These are phyloP conservation scores for Dryas alaskensis DNA, from an alignment of 306 rosid species.

Conservation along the genomic window DNA sequence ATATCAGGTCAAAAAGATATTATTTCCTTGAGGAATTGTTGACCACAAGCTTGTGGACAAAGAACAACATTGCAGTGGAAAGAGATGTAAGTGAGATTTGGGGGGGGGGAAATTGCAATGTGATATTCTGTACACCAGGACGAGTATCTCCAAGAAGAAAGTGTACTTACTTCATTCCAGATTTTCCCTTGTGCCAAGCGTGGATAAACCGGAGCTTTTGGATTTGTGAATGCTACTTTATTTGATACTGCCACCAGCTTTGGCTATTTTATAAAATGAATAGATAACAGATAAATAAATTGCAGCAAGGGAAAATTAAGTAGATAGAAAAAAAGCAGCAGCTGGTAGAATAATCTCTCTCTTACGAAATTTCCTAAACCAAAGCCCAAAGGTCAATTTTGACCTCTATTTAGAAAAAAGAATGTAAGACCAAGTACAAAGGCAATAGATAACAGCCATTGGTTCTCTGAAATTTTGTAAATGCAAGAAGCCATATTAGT, in stretches of 20 bases:
- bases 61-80: slow-evolving; percentile 19
- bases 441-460: not conserved
- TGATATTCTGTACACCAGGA: slow-evolving; percentile 14
- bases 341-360: not conserved
- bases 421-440: not conserved
- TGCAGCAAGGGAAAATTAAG: not conserved
- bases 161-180: slow-evolving; percentile 76
- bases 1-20: slow-evolving; percentile 12
- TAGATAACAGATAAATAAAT: not conserved
- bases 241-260: slow-evolving; percentile 70
- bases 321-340: not conserved
- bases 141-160: slow-evolving; percentile 1
- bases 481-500: not conserved
- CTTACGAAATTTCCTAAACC: not conserved
- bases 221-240: slow-evolving; percentile 61
- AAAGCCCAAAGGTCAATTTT: not conserved
- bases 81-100: slow-evolving; percentile 4
- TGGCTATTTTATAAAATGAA: slow-evolving; percentile 49
- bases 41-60: not conserved
- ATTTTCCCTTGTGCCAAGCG: slow-evolving; percentile 87
- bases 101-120: not conserved
- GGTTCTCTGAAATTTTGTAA: not conserved
- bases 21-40: slow-evolving; percentile 8
- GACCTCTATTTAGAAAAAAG: not conserved
- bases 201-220: slow-evolving; percentile 89